Percentiles rank a stretch among this genome's conserved stretches.
phyloP scores from a whole-genome alignment of 1,284 basidiomycete species.

The Cryptococcus maquisensis region DNA sequence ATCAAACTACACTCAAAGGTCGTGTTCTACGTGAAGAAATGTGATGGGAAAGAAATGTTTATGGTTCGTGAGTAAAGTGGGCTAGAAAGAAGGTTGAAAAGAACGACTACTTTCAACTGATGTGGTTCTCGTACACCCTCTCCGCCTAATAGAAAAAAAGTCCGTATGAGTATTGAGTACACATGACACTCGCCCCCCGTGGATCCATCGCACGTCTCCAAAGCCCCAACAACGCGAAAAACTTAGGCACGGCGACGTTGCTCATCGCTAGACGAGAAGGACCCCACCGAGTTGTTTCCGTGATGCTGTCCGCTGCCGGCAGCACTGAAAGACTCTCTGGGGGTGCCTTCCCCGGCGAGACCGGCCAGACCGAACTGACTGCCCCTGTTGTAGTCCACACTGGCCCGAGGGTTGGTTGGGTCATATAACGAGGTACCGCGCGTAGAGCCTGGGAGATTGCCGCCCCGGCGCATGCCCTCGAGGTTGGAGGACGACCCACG shows the following conservation, averaged over 20 bases:
- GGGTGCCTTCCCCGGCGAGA: background rate
- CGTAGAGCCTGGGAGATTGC: background rate
- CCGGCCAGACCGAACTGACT: constrained; percentile 1
- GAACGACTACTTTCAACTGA: too few species aligned
- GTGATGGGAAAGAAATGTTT: too few species aligned
- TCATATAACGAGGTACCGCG: constrained; percentile 13
- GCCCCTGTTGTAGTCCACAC: constrained; percentile 4
- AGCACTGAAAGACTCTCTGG: background rate
- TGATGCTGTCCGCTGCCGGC: background rate
- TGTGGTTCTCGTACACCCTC: too few species aligned
- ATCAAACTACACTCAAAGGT: too few species aligned
- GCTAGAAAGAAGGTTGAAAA: too few species aligned
- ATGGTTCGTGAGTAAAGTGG: too few species aligned
- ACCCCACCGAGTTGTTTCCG: constrained; percentile 11
- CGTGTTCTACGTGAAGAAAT: too few species aligned
- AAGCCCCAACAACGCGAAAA: too few species aligned
- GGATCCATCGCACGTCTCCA: too few species aligned
- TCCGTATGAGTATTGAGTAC: too few species aligned
- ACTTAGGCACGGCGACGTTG: background rate
- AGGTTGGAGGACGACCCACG: constrained; percentile 13
- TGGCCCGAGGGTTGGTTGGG: constrained; percentile 11
- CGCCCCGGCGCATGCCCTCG: background rate
- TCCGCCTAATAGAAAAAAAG: too few species aligned
- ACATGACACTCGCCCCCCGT: too few species aligned
- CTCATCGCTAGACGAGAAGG: constrained; percentile 13